Conservation (phyloP, 352 stramenopile genomes). For the Phytophthora idaei region DNA sequence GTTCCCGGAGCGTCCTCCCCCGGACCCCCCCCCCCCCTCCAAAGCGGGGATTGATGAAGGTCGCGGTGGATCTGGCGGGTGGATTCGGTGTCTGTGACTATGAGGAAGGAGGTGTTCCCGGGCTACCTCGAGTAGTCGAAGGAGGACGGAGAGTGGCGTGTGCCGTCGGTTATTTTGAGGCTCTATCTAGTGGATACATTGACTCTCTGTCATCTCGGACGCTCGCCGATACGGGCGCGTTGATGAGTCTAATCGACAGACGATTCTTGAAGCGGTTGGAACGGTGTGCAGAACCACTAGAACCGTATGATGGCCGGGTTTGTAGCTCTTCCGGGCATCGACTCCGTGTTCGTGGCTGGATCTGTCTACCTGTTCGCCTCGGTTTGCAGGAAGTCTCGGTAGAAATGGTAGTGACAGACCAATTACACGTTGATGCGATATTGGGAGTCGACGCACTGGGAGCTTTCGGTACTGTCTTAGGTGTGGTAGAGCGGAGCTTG, state of each 20-base stretch:
- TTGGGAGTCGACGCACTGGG: no score
- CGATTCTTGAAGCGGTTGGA: conserved; percentile 2
- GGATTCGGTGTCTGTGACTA: not conserved
- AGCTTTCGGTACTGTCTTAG: no score
- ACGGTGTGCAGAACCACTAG: not conserved
- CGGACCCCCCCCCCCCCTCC: not conserved
- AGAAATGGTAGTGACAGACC: conserved; percentile 3
- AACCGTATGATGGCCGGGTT: not conserved
- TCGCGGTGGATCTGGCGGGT: not conserved
- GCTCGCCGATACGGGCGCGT: not conserved
- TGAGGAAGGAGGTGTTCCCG: not conserved
- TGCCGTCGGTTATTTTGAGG: not conserved
- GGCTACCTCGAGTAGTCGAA: not conserved
- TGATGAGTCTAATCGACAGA: conserved; percentile 1
- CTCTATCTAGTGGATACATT: not conserved
- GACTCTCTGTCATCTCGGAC: not conserved
- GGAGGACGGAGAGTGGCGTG: not conserved
- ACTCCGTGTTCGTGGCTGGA: not conserved
- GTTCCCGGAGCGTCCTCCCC: no score
- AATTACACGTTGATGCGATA: not conserved
- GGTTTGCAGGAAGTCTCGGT: not conserved
- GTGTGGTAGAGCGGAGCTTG: no score
- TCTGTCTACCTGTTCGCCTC: not conserved
- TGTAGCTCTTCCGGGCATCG: conserved; percentile 4
- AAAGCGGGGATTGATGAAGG: not conserved